Base-by-base conservation (phyloP, 1,284 basidiomycete species). In the Naganishia liquefaciens region DNA sequence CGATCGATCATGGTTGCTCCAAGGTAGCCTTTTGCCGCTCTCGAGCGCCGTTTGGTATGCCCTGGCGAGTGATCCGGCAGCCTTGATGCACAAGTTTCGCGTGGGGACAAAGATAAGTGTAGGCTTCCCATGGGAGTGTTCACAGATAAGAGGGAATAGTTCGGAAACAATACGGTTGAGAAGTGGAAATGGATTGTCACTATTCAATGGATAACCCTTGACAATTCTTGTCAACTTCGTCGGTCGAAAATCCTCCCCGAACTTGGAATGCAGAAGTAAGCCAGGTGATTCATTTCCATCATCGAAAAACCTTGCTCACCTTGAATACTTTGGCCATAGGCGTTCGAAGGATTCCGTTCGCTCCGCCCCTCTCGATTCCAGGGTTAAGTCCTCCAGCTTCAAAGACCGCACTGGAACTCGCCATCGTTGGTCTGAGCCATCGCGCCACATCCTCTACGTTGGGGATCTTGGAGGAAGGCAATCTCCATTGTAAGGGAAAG, bases 401-500 rank as follows among this genome's bases (percentile, higher is more conserved):
- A 49, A 67, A 60, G 47, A 69, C 27, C 53, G 63, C 37, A 23
- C 46, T 64, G 23, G 49, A n/a, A 19, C 53, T 51, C 54, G 65
- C 51, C 53, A 53, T 42, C 13, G 62, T 53, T 13, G 77, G 75
- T n/a, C 89, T 88, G 55, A 98, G 87, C 95, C 94, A 98, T 52
- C 81, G 77, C 0, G 93, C 93, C 28, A 99, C 86, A 72, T 99
- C 95, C 44, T 85, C 81, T 60, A 94, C 88, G 71, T 99, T 99
- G 0, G 95, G 95, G 0, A 78, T 75, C 74, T 74, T 53, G 0
- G 13, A 47, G 21, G 30, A 25, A 13, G 33, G 10, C 15, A 21
- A 40, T 28, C 28, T 3, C 5, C 25, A 28, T 25, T 17, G 19
- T 3, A 0, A 37, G 33, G 33, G 2, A 13, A 37, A 37, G 9